Conservation (phyloP, 1,284 basidiomycete genomes). For the Naganishia albida region DNA sequence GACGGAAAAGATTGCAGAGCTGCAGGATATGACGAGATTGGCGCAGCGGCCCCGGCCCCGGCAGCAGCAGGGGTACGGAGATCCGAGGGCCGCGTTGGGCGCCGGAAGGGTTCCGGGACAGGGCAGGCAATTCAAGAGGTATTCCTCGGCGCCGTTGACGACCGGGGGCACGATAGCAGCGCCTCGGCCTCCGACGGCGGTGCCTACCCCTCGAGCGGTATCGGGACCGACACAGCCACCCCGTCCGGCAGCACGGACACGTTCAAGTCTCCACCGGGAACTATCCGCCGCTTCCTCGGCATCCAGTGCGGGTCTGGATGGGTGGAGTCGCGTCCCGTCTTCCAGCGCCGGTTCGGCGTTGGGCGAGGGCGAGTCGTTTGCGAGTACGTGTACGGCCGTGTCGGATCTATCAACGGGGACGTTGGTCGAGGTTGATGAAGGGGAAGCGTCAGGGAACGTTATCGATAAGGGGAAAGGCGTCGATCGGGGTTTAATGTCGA, state of each 20-base stretch:
- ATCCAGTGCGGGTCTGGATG: neutral
- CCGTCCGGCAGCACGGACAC: neutral
- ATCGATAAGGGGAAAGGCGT: neutral
- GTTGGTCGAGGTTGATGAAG: constrained; percentile 4
- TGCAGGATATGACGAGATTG: constrained; percentile 25
- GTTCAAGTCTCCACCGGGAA: constrained; percentile 10
- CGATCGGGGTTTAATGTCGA: neutral
- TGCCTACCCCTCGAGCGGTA: neutral
- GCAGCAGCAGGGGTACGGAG: neutral
- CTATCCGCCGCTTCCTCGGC: constrained; percentile 2
- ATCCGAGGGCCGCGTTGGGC: neutral
- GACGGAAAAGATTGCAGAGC: constrained; percentile 22
- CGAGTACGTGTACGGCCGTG: constrained; percentile 14
- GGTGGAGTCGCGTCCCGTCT: constrained; percentile 1
- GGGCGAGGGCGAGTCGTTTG: constrained; percentile 22
- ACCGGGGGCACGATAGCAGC: neutral
- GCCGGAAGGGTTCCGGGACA: neutral
- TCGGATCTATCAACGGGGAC: constrained; percentile 11
- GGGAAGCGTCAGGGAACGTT: neutral
- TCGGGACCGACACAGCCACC: constrained; percentile 1
- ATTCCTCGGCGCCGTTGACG: constrained; percentile 19
- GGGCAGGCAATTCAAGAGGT: constrained; percentile 20
- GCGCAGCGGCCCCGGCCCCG: constrained; percentile 3
- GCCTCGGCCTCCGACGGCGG: neutral
- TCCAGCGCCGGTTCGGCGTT: neutral